Evolutionary conservation across 2,329 filamentous ascomycete species (phyloP).

Genomic region (Pestalotiopsis sp.): DNA sequence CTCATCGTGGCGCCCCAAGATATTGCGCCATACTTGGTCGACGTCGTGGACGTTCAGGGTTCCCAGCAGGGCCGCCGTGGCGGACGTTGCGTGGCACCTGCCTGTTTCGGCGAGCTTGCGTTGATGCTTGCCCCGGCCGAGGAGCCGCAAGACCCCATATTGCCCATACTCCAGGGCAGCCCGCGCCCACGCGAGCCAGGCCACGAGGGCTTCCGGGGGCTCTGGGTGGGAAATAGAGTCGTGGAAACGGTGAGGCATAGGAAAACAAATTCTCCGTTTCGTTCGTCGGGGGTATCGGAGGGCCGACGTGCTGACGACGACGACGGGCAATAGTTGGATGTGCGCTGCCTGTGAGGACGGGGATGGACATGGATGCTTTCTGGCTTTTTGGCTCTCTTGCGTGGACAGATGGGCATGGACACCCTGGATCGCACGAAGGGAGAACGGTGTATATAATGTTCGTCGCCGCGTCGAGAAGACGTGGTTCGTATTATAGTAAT

Average conservation of each 20-base stretch:
- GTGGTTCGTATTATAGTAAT: neutral
- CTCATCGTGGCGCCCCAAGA: neutral
- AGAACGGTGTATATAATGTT: neutral
- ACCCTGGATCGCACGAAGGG: neutral
- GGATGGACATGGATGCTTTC: neutral
- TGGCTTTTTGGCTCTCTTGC: neutral
- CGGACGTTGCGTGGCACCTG: constrained; percentile 11
- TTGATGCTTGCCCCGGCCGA: neutral
- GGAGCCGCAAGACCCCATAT: neutral
- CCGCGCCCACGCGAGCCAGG: neutral
- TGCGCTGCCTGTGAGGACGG: neutral
- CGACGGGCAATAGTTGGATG: neutral
- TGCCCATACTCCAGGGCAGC: neutral
- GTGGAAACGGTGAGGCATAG: neutral
- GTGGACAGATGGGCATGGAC: neutral
- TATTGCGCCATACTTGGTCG: neutral
- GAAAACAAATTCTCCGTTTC: neutral
- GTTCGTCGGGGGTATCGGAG: neutral
- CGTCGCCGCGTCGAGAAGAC: neutral
- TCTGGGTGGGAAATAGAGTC: neutral
- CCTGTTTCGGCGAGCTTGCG: constrained; percentile 3
- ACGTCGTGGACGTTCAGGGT: neutral
- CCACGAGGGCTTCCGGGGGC: neutral
- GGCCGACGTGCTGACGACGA: neutral
- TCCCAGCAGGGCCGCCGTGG: neutral